Conservation (phyloP, 202 grass and related monocot genomes). For the Carex sylvatica region DNA sequence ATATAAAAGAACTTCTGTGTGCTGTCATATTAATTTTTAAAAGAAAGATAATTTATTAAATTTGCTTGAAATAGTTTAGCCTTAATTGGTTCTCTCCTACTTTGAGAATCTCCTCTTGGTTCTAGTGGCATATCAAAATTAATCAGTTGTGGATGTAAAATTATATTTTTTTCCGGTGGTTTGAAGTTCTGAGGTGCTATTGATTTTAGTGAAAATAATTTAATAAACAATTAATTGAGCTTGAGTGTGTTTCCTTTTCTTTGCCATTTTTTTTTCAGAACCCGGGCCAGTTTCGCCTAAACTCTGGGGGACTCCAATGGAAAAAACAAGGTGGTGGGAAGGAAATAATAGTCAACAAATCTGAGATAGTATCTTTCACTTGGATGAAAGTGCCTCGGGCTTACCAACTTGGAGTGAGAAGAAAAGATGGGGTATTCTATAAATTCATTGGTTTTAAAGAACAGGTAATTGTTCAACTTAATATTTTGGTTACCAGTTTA, state of each 20-base stretch:
- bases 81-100: neutral
- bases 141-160: too few relatives aligned
- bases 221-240: neutral
- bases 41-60: neutral
- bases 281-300: conserved; percentile 73
- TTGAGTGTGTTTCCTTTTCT: neutral
- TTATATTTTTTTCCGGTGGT: neutral
- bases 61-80: neutral
- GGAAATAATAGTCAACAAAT: conserved; percentile 58
- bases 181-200: neutral
- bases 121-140: too few relatives aligned
- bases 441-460: conserved; percentile 91
- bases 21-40: neutral
- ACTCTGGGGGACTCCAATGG: conserved; percentile 76
- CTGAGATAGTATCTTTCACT: conserved; percentile 61
- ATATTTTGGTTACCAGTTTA: neutral
- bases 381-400: conserved; percentile 89
- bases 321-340: conserved; percentile 92
- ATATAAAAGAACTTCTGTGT: neutral
- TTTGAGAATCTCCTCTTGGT: too few relatives aligned
- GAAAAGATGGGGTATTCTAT: conserved; percentile 75
- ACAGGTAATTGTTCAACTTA: conserved; percentile 43
- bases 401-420: conserved; percentile 75
- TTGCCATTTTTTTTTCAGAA: conserved; percentile 38
- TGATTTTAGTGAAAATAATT: neutral